Evolutionary conservation across 2,329 filamentous ascomycete species (phyloP), one percentile per base, ranked within the genome.

Genomic region (Venturia nashicola): DNA sequence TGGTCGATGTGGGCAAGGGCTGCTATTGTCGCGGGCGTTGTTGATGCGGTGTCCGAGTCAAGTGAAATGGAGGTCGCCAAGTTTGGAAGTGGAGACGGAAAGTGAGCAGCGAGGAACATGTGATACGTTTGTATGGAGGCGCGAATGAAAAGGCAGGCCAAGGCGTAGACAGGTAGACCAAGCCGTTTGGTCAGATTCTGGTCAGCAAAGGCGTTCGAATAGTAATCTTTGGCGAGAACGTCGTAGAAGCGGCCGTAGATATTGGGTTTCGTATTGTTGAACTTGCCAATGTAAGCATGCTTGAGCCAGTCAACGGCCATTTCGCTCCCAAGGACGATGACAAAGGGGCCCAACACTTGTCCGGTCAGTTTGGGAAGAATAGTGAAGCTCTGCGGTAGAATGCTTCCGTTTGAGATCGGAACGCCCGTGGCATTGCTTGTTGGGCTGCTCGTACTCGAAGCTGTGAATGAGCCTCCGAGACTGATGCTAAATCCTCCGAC

Each of bases 231-330:
- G 68, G 91, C 92, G 8, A 99, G 78, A 5, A 99, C 90, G 71
- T 99, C 95, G 18, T 97, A 82, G 72, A 94, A 96, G 32, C 91
- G 86, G 62, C 86, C 84, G 74, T 99, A 99, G 64, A 99, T 89
- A 7, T 83, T 85, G 3, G 94, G 94, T 67, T 94, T 93, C 68
- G 92, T 91, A 70, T 96, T 96, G 80, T 99, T 99, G 79, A 99
- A 99, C 73, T 99, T 99, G 72, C 87, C 92, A 73, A 99, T 95
- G 73, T 97, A 99, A 27, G 91, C 91, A 72, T 99, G 95, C 75
- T 99, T 99, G 74, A 97, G 84, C 84, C 90, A 92, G 75, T 99
- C 94, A 1, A 99, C 94, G 9, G 96, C 78, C 87, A 97, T 97
- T 76, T 99, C 94, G 67, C 91, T 96, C 1, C 92, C 93, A 7